phyloP scores from a whole-genome alignment of 169 alveolate genomes.

The Plasmodium sp. region DNA sequence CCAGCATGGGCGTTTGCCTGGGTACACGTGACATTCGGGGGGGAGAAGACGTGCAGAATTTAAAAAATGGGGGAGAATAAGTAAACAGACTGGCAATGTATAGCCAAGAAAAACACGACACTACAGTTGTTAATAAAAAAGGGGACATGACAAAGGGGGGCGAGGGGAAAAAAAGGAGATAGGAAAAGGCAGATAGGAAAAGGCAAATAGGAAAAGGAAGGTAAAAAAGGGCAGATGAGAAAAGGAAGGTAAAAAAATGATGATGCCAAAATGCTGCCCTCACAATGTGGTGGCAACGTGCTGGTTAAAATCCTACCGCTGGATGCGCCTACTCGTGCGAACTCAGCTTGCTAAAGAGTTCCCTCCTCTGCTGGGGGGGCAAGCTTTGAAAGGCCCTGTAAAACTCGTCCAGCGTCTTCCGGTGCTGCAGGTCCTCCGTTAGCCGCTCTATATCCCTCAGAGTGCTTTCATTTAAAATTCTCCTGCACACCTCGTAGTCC shows the following conservation, averaged over 20 bases:
- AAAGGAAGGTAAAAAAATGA: neutral
- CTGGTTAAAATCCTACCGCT: neutral
- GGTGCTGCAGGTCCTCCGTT: neutral
- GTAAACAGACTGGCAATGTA: neutral
- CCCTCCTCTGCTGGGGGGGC: constrained; percentile 7
- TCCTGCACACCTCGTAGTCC: constrained; percentile 59
- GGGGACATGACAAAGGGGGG: neutral
- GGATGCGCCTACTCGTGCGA: neutral
- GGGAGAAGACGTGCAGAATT: neutral
- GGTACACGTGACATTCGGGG: neutral
- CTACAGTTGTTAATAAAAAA: neutral
- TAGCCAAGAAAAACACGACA: neutral
- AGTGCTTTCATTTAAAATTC: constrained; percentile 22
- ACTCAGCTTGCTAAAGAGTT: constrained; percentile 42
- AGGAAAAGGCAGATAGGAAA: neutral
- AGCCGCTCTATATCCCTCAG: constrained; percentile 9
- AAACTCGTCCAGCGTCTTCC: constrained; percentile 24
- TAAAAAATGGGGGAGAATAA: neutral
- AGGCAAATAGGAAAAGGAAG: neutral
- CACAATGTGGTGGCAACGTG: neutral
- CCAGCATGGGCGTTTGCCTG: neutral
- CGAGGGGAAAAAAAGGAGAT: neutral
- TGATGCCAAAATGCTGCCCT: neutral
- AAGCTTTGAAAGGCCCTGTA: constrained; percentile 22
- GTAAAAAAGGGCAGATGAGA: neutral